Percentiles rank a stretch among this genome's conserved stretches.
phyloP scores from a whole-genome alignment of 306 rosid genomes.

The Cucumis melo region DNA sequence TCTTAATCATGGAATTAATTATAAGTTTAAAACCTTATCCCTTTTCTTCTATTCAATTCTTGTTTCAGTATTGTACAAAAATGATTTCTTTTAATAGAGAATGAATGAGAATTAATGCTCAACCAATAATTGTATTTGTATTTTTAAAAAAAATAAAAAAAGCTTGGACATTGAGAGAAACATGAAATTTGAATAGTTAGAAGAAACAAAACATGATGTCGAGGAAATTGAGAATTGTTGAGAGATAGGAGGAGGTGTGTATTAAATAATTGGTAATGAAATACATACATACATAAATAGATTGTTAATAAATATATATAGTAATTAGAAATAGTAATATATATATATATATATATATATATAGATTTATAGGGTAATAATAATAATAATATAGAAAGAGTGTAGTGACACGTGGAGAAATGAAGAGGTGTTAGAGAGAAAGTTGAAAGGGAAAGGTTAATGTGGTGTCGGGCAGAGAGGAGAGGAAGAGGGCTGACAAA shows the following conservation, averaged over 20 bases:
- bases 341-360: too few relatives aligned
- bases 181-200: background rate
- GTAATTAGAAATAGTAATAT: too few relatives aligned
- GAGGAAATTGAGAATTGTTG: background rate
- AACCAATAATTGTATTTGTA: background rate
- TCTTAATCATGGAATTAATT: background rate
- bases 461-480: constrained; percentile 5
- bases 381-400: too few relatives aligned
- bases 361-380: too few relatives aligned
- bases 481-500: background rate
- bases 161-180: background rate
- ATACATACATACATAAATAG: too few relatives aligned
- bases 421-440: background rate
- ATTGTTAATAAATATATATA: too few relatives aligned
- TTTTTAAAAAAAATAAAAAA: background rate
- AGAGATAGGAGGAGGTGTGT: too few relatives aligned
- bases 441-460: background rate
- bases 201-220: background rate
- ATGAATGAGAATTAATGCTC: too few relatives aligned
- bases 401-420: background rate
- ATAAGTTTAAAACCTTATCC: background rate
- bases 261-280: background rate
- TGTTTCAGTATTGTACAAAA: background rate
- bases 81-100: too few relatives aligned
- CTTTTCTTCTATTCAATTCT: background rate